Evolutionary conservation across 164 flowering plant genomes (phyloP).

Genomic region (Hamamelis virginiana): DNA sequence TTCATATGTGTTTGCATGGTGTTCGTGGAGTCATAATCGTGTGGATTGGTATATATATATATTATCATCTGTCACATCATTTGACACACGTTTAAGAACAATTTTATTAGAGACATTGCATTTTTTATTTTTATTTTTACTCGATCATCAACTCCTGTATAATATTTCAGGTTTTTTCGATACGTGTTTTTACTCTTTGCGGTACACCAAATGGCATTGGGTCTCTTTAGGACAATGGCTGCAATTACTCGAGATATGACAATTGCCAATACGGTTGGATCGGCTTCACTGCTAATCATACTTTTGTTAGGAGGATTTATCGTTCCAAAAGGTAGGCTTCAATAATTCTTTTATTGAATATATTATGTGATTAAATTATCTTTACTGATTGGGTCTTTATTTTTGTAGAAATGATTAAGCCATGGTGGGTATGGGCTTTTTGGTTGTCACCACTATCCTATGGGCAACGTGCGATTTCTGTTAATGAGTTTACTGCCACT

Average conservation of each 20-base stretch:
- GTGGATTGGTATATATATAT: too few species aligned
- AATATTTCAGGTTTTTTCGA: slow-evolving; percentile 71
- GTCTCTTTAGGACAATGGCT: slow-evolving; percentile 77
- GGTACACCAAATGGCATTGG: slow-evolving; percentile 88
- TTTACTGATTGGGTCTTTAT: background rate
- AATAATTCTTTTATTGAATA: background rate
- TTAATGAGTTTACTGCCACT: slow-evolving; percentile 78
- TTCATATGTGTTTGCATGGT: too few species aligned
- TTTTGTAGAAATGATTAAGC: slow-evolving; percentile 55
- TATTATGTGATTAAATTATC: background rate
- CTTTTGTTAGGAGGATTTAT: slow-evolving; percentile 83
- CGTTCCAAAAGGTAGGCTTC: slow-evolving; percentile 66
- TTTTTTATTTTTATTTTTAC: too few species aligned
- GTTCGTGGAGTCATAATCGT: too few species aligned
- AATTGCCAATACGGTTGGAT: slow-evolving; percentile 73
- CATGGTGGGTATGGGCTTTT: slow-evolving; percentile 87
- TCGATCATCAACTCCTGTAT: slow-evolving; percentile 2
- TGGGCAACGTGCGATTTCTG: slow-evolving; percentile 78
- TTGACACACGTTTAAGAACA: too few species aligned
- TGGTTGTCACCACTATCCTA: slow-evolving; percentile 89
- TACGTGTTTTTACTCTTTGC: slow-evolving; percentile 60
- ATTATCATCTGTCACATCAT: too few species aligned
- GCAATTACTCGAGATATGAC: slow-evolving; percentile 70
- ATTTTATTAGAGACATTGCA: too few species aligned
- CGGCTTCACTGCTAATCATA: slow-evolving; percentile 55